phyloP scores from a whole-genome alignment of 2,329 filamentous ascomycete genomes.

The Neofusicoccum laricinum region DNA sequence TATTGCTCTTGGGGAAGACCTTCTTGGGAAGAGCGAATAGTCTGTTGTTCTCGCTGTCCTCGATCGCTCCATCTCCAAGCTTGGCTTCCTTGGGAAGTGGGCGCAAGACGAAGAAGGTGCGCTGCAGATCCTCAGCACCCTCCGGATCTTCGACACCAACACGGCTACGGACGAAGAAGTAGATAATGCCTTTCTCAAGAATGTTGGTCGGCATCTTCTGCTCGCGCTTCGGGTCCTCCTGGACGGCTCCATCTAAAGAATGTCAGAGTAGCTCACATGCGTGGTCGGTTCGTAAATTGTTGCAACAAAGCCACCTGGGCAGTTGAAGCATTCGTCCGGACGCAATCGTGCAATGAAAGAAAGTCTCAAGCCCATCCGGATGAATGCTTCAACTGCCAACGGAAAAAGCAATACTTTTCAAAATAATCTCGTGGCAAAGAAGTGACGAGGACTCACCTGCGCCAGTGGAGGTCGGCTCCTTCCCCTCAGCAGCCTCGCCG shows the following conservation, averaged over 20 bases:
- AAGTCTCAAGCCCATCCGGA: too few species aligned
- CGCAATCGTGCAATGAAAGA: too few species aligned
- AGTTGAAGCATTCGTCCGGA: too few species aligned
- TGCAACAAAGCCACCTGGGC: too few species aligned
- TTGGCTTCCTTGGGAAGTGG: slow-evolving; percentile 70
- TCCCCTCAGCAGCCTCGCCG: slow-evolving; percentile 1
- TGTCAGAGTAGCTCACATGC: background rate
- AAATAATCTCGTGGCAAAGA: background rate
- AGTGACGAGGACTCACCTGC: background rate
- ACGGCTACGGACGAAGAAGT: slow-evolving; percentile 82
- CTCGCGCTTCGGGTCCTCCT: slow-evolving; percentile 50
- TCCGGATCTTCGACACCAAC: slow-evolving; percentile 70
- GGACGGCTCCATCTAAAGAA: slow-evolving; percentile 39
- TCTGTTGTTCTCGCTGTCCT: slow-evolving; percentile 61
- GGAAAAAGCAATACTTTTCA: too few species aligned
- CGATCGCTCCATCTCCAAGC: slow-evolving; percentile 58
- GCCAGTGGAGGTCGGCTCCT: background rate
- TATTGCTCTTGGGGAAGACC: slow-evolving; percentile 64
- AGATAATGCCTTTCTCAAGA: slow-evolving; percentile 84
- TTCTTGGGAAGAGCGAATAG: slow-evolving; percentile 83
- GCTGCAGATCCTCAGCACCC: slow-evolving; percentile 68
- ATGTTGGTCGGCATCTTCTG: slow-evolving; percentile 58
- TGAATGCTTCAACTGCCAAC: too few species aligned
- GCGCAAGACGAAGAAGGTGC: slow-evolving; percentile 75
- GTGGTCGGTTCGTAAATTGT: too few species aligned